Evolutionary conservation across 1,284 basidiomycete species (phyloP), one percentile per base, ranked within the genome.

Genomic region (Pulveroboletus sp.): DNA sequence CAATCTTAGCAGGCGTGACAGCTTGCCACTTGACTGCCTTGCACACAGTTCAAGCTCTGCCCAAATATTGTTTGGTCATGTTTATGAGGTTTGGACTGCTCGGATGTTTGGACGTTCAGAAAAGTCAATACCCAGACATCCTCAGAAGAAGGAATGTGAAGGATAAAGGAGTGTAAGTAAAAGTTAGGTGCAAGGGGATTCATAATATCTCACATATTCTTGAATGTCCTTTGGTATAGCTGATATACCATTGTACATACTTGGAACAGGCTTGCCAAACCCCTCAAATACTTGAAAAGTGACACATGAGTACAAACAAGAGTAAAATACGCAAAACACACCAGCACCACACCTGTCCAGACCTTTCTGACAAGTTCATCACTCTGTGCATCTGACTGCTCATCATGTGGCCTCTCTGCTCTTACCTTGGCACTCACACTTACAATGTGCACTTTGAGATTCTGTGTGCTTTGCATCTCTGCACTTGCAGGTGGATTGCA

Each of bases 321-420:
- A 35, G 40, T 37, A 32, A 19, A 19, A 53, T 12, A 21, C 6
- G 3, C 7, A 32, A 29, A 32, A 56, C 66, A 32, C 50, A 66
- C 65, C 43, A 67, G 65, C 9, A 66, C 37, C 8, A 66, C 64
- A 0, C 67, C 65, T 21, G 67, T 69, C 65, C 62, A 71, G 16
- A 59, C 64, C 29, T 51, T 56, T 33, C 32, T 45, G 21, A 58
- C 43, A 8, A 71, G 43, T 33, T 52, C 57, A 16, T 48, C 44
- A 8, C 53, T 39, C 40, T 63, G 59, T 10, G 65, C 16, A 32
- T 67, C 64, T 19, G 48, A 51, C 11, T 54, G 62, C 3, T 64
- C 65, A 19, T 69, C 67, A 13, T 66, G 61, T 1, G 65, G 59
- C 29, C 62, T 63, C 5, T 56, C 67, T 1, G 65, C 61, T 45